phyloP scores from a whole-genome alignment of 2,329 filamentous ascomycete genomes.

The Clarireedia monteithiana region DNA sequence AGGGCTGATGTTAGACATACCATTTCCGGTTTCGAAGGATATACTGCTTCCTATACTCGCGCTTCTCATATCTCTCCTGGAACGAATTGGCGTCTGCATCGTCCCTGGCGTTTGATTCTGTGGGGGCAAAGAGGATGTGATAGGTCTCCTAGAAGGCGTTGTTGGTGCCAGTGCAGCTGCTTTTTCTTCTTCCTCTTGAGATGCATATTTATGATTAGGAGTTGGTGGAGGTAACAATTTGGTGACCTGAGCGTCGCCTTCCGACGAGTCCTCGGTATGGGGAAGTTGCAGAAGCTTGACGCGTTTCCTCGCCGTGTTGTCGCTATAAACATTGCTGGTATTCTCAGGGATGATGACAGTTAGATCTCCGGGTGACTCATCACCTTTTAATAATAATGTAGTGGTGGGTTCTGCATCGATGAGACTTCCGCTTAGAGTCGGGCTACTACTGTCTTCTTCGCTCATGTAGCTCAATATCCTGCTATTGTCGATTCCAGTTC shows the following conservation, averaged over 20 bases:
- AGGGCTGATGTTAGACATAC: not conserved
- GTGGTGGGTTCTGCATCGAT: not conserved
- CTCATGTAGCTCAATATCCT: slow-evolving; percentile 14
- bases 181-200: not conserved
- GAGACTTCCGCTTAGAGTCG: slow-evolving; percentile 12
- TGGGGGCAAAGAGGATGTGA: not conserved
- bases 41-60: not conserved
- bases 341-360: not conserved
- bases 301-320: slow-evolving; percentile 4
- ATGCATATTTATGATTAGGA: not conserved
- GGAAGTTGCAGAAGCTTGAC: not conserved
- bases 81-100: not conserved
- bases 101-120: not conserved
- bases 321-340: not conserved
- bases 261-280: slow-evolving; percentile 18
- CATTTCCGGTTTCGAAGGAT: not conserved
- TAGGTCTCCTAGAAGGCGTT: not conserved
- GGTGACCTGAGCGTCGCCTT: not conserved
- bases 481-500: slow-evolving; percentile 12
- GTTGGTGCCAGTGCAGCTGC: not conserved
- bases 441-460: slow-evolving; percentile 18
- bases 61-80: not conserved
- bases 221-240: not conserved
- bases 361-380: slow-evolving; percentile 3
- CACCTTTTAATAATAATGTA: not conserved